Conservation (phyloP, 495 filamentous ascomycete species). For the Penicillium mononematosum region DNA sequence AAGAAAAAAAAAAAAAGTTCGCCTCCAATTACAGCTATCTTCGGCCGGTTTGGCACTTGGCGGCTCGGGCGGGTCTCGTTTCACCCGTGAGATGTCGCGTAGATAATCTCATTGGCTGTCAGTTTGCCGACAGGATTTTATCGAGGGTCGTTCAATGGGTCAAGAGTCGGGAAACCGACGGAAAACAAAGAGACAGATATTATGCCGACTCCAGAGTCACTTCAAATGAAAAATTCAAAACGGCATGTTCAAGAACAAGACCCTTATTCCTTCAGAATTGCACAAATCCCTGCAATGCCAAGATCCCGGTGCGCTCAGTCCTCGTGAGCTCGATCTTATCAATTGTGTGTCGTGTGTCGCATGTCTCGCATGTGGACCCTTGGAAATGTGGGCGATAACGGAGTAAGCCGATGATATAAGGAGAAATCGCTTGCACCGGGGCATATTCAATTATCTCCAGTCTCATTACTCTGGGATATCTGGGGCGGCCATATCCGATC, state of each 20-base stretch:
- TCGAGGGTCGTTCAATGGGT: slow-evolving; percentile 7
- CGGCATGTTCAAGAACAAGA: no score
- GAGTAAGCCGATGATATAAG: slow-evolving; percentile 11
- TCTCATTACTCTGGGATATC: not conserved
- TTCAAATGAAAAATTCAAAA: not conserved
- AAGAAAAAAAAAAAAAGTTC: slow-evolving; percentile 25
- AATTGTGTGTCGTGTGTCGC: not conserved
- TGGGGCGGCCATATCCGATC: slow-evolving; percentile 6
- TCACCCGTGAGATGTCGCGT: not conserved
- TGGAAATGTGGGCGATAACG: slow-evolving; percentile 14
- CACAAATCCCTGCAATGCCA: slow-evolving; percentile 1
- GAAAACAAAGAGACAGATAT: not conserved
- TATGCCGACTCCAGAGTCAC: not conserved
- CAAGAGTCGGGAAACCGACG: slow-evolving; percentile 19
- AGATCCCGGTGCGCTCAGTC: slow-evolving; percentile 12
- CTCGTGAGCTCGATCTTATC: slow-evolving; percentile 22
- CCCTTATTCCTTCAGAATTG: not conserved
- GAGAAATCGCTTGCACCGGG: not conserved
- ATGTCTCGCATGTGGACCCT: not conserved
- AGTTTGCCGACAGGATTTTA: slow-evolving; percentile 17
- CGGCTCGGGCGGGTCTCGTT: slow-evolving; percentile 20
- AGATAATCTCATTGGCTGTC: slow-evolving; percentile 11
- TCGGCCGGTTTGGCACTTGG: slow-evolving; percentile 20
- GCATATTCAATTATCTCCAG: not conserved
- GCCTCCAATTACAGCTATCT: slow-evolving; percentile 14